Evolutionary conservation across 2,329 filamentous ascomycete genomes (phyloP).

Genomic region (Aspergillus melleus): DNA sequence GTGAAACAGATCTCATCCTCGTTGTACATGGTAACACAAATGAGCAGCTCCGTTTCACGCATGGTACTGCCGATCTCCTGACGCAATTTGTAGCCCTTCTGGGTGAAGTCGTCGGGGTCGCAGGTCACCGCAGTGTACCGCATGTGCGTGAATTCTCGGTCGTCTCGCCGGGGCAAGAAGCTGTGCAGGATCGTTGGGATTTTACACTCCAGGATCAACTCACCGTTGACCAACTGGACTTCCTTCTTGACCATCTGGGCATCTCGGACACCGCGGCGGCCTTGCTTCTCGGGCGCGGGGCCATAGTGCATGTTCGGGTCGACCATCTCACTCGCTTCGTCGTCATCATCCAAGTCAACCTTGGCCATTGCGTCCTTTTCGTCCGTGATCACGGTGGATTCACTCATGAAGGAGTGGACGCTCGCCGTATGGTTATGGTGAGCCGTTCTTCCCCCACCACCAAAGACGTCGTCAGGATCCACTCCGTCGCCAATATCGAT

Average conservation of each 20-base stretch:
- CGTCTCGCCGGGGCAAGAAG: constrained; percentile 88
- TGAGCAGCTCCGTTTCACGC: constrained; percentile 91
- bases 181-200: constrained; percentile 98
- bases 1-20: constrained; percentile 97
- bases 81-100: constrained; percentile 84
- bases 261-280: constrained; percentile 79
- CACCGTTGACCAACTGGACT: constrained; percentile 93
- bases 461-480: constrained; percentile 78
- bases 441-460: constrained; percentile 45
- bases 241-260: constrained; percentile 92
- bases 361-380: constrained; percentile 47
- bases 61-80: constrained; percentile 82
- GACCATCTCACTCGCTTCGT: constrained; percentile 55
- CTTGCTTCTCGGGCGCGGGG: constrained; percentile 81
- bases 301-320: constrained; percentile 70
- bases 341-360: constrained; percentile 47
- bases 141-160: constrained; percentile 98
- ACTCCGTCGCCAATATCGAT: constrained; percentile 56
- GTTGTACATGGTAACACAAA: constrained; percentile 99
- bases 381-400: constrained; percentile 59
- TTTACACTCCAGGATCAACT: constrained; percentile 97
- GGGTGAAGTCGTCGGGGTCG: constrained; percentile 90
- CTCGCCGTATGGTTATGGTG: constrained; percentile 57
- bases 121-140: constrained; percentile 98
- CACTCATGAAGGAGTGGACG: constrained; percentile 61